A percentile compares a stretch with the other conserved stretches of the same genome.
Evolutionary conservation across 768 basidiomycete species (phyloP).

Genomic region (Rhizopogon vinicolor): DNA sequence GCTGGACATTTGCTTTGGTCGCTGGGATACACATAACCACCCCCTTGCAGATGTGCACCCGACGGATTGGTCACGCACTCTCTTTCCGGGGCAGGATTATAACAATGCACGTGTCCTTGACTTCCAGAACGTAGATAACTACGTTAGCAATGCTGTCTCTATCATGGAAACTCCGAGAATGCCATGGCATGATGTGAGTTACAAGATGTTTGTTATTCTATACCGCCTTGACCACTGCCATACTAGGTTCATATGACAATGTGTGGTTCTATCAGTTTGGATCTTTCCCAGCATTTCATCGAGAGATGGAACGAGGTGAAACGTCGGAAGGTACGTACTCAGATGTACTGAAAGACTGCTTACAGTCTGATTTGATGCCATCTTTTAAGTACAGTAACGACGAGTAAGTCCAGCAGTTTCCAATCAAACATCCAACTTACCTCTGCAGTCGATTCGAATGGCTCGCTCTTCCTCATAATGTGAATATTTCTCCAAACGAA

Average conservation of each 20-base stretch:
- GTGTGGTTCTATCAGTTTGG: constrained; percentile 77
- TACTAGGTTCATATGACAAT: constrained; percentile 79
- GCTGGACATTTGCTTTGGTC: constrained; percentile 93
- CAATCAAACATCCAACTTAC: constrained; percentile 2
- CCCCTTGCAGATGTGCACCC: constrained; percentile 93
- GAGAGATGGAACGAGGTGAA: constrained; percentile 93
- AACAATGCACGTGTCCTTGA: constrained; percentile 87
- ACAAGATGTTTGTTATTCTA: neutral
- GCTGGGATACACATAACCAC: constrained; percentile 92
- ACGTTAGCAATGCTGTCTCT: constrained; percentile 64
- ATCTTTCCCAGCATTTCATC: constrained; percentile 89
- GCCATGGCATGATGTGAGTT: constrained; percentile 94
- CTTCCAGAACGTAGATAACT: constrained; percentile 79
- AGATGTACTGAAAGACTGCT: neutral
- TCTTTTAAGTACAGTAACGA: constrained; percentile 31
- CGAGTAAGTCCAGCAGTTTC: constrained; percentile 31
- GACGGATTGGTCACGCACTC: constrained; percentile 70
- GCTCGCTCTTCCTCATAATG: constrained; percentile 79
- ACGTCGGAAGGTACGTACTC: constrained; percentile 58
- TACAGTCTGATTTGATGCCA: neutral
- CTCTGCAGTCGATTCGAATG: constrained; percentile 46
- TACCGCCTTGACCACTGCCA: neutral
- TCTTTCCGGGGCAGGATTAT: constrained; percentile 94
- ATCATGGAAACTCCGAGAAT: constrained; percentile 68
- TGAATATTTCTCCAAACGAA: constrained; percentile 58